Percentiles rank a stretch among this genome's conserved stretches.
Conservation (phyloP, 257 asterid genomes). For the Osmanthus fragrans region DNA sequence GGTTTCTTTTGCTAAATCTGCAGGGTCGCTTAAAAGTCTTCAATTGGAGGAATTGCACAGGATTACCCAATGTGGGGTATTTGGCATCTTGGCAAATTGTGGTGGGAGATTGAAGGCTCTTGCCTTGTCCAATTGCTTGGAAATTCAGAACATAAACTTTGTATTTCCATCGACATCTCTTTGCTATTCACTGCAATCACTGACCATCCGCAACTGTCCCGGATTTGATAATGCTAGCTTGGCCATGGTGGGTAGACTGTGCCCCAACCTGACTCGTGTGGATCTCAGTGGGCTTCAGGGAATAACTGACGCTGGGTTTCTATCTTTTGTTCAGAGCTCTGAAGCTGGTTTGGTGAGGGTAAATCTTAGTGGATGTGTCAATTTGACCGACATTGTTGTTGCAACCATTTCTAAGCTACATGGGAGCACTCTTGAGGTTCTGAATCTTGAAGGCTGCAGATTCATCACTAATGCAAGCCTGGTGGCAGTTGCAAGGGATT, state of each 20-base stretch:
- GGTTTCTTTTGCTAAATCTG: slow-evolving; percentile 58
- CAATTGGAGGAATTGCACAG: slow-evolving; percentile 73
- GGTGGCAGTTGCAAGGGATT: slow-evolving; percentile 53
- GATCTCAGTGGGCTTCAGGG: slow-evolving; percentile 54
- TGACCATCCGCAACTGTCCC: slow-evolving; percentile 71
- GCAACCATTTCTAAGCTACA: slow-evolving; percentile 59
- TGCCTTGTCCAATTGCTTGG: slow-evolving; percentile 63
- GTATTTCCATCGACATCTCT: slow-evolving; percentile 35
- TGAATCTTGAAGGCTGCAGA: slow-evolving; percentile 75
- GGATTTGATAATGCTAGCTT: slow-evolving; percentile 67
- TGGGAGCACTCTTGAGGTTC: slow-evolving; percentile 64
- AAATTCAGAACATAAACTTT: slow-evolving; percentile 47
- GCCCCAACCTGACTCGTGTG: slow-evolving; percentile 61
- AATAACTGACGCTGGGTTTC: slow-evolving; percentile 65
- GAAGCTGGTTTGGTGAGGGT: slow-evolving; percentile 68
- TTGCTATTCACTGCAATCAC: slow-evolving; percentile 60
- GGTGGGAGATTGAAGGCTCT: slow-evolving; percentile 64
- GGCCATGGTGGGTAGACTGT: slow-evolving; percentile 51
- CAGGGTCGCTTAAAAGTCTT: slow-evolving; percentile 59
- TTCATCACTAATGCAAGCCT: slow-evolving; percentile 60
- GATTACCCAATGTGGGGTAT: slow-evolving; percentile 70
- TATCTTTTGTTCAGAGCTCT: slow-evolving; percentile 55
- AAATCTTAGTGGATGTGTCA: slow-evolving; percentile 65
- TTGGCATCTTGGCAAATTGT: slow-evolving; percentile 49
- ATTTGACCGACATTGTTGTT: slow-evolving; percentile 57